phyloP scores from a whole-genome alignment of 805 yeast genomes.

The Yarrowia divulgata region DNA sequence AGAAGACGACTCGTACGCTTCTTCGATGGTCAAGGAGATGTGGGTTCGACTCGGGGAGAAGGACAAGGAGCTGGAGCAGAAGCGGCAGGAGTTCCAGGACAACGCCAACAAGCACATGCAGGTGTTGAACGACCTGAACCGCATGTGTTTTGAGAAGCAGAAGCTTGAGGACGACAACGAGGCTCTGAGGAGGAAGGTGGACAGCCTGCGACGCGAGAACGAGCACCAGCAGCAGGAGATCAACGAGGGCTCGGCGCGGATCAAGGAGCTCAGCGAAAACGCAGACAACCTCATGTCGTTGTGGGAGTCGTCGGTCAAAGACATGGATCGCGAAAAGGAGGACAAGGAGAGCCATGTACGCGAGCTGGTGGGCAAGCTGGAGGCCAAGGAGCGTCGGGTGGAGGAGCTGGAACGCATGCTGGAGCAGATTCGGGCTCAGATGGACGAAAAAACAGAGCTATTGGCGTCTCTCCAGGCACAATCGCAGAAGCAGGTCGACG shows the following conservation, averaged over 20 bases:
- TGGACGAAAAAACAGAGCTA: neutral
- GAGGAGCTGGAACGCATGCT: neutral
- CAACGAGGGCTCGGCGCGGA: neutral
- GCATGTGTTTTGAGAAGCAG: constrained; percentile 26
- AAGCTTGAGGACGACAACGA: constrained; percentile 36
- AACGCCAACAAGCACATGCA: constrained; percentile 34
- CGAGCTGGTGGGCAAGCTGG: neutral
- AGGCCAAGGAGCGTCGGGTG: neutral
- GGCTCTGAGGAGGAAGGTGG: constrained; percentile 3
- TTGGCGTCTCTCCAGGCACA: too few species aligned
- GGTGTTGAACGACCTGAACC: constrained; percentile 19
- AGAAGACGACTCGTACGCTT: neutral
- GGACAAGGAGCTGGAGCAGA: constrained; percentile 35
- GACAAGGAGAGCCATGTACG: neutral
- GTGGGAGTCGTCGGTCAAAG: constrained; percentile 27
- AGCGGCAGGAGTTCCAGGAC: constrained; percentile 34
- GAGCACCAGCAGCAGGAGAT: constrained; percentile 32
- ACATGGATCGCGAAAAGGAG: constrained; percentile 14
- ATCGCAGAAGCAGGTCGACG: neutral
- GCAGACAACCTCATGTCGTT: constrained; percentile 33
- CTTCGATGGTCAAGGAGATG: constrained; percentile 22
- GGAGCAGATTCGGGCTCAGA: neutral
- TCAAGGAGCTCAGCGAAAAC: constrained; percentile 28
- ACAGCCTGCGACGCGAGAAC: constrained; percentile 19
- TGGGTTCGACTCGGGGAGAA: constrained; percentile 23